Percentiles rank a stretch among this genome's conserved stretches.
Conservation (phyloP, 2,329 filamentous ascomycete genomes). For the Penicillium sp. region DNA sequence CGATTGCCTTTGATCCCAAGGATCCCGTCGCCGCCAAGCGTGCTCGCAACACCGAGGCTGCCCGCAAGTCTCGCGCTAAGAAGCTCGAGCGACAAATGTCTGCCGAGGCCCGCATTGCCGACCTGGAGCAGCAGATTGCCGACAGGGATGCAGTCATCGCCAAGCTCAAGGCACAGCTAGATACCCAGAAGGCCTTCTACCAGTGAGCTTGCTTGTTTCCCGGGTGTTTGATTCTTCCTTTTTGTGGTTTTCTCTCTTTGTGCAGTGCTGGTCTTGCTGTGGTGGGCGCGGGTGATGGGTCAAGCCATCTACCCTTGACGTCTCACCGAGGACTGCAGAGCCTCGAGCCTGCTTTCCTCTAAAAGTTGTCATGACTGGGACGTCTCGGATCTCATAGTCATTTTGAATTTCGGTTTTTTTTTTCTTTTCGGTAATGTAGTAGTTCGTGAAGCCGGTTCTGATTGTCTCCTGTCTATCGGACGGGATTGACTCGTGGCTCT, state of each 20-base stretch:
- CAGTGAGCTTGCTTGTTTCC: not conserved
- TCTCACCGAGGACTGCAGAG: slow-evolving; percentile 26
- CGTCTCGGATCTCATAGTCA: slow-evolving; percentile 10
- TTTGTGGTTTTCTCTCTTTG: slow-evolving; percentile 14
- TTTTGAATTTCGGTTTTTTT: slow-evolving; percentile 5
- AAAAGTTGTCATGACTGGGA: slow-evolving; percentile 30
- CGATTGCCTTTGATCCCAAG: slow-evolving; percentile 72
- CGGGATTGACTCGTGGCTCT: slow-evolving; percentile 53
- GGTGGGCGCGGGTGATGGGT: slow-evolving; percentile 38
- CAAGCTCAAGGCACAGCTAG: slow-evolving; percentile 27
- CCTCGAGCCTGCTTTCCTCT: slow-evolving; percentile 23
- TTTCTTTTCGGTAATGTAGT: slow-evolving; percentile 15
- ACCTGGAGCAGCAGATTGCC: slow-evolving; percentile 57
- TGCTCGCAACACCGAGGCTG: slow-evolving; percentile 88
- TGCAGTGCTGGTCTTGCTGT: slow-evolving; percentile 19
- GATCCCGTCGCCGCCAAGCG: slow-evolving; percentile 87
- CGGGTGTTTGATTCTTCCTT: not conserved
- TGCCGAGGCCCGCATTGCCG: slow-evolving; percentile 71
- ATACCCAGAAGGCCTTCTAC: slow-evolving; percentile 15
- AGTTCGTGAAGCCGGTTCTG: slow-evolving; percentile 48
- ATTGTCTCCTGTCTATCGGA: slow-evolving; percentile 48
- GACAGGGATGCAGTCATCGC: slow-evolving; percentile 28
- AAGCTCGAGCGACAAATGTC: slow-evolving; percentile 76
- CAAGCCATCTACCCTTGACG: slow-evolving; percentile 30
- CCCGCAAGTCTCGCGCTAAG: slow-evolving; percentile 86